Base-by-base conservation (phyloP, 2,329 filamentous ascomycete species). In the Fusarium paranaense region DNA sequence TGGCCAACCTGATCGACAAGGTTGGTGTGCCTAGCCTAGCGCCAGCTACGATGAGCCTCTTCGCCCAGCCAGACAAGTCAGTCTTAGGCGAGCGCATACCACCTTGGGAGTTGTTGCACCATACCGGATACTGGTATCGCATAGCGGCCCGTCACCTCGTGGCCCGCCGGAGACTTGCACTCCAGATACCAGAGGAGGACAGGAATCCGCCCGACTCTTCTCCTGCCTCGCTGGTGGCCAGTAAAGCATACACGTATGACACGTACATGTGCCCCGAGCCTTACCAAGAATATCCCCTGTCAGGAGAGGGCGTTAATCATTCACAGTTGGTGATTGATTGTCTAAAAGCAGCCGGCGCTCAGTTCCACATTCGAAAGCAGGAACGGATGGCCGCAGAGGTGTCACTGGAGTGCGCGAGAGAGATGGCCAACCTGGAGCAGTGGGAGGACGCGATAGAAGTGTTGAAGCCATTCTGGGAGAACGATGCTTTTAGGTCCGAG, bases 101-200 rank as follows among this genome's bases (percentile, higher is more conserved):
- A 38, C 90, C 91, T 0, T 92, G 90, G 88, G 90, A 93, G 72
- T 79, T 87, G 40, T 83, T 93, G 8, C 91, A 93, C 71, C 91
- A 93, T 76, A 86, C 88, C 1, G 91, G 91, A 7, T 93, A 93
- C 77, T 93, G 91, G 90, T 91, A 90, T 74, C 88, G 89, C 16
- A 81, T 87, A 52, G 90, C 91, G 2, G 88, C 90, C 6, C 86
- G 86, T n/a, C 89, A 92, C 73, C 82, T 89, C 2, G 83, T 85
- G 5, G 83, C 86, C 18, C 87, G 91, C 10, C 86, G 89, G 45
- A 83, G 80, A 25, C 80, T 91, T 50, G 90, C 91, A 2, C 83
- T 83, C 27, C 82, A 83, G 22, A 91, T 93, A 67, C 87, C 91
- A 0, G 87, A 91, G 32, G 90, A 91, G 66, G 90, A 83, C 70